Evolutionary conservation across 1,284 basidiomycete genomes (phyloP).

Genomic region (Melanopsichium pennsylvanicum): DNA sequence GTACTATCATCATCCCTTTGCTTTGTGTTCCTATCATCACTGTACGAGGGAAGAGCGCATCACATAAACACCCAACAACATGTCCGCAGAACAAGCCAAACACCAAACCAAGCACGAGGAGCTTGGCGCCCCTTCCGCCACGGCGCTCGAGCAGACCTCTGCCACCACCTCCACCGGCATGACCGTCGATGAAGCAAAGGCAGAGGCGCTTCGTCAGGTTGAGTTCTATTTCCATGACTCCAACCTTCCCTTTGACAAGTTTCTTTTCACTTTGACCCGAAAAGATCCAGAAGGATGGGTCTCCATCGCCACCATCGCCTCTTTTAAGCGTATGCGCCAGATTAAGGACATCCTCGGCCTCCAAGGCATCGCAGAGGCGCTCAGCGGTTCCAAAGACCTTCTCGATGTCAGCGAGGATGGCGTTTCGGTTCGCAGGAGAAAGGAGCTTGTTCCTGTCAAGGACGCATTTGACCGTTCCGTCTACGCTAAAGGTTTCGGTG

Average conservation of each 20-base stretch:
- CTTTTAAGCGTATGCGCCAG: conserved; percentile 91
- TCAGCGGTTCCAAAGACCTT: conserved; percentile 63
- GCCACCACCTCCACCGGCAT: conserved; percentile 18
- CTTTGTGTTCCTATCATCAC: conserved; percentile 3
- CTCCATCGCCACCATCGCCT: conserved; percentile 83
- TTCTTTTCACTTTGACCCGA: conserved; percentile 74
- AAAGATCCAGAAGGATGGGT: conserved; percentile 78
- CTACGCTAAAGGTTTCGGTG: conserved; percentile 81
- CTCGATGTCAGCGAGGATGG: conserved; percentile 81
- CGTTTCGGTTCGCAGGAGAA: conserved; percentile 76
- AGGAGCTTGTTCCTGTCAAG: conserved; percentile 66
- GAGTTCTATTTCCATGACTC: conserved; percentile 91
- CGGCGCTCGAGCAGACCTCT: conserved; percentile 10
- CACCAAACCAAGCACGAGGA: conserved; percentile 15
- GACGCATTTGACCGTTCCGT: conserved; percentile 65
- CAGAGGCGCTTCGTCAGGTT: conserved; percentile 67
- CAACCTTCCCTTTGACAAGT: conserved; percentile 97
- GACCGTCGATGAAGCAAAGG: conserved; percentile 51
- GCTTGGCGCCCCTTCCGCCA: conserved; percentile 18
- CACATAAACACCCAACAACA: conserved; percentile 3
- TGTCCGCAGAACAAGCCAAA: conserved; percentile 39
- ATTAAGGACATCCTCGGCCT: conserved; percentile 65
- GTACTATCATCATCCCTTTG: not conserved
- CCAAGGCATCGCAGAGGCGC: conserved; percentile 52
- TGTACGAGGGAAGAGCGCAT: not conserved